phyloP scores from a whole-genome alignment of 1,139 yeast genomes.

The Pneumocystis canis region DNA sequence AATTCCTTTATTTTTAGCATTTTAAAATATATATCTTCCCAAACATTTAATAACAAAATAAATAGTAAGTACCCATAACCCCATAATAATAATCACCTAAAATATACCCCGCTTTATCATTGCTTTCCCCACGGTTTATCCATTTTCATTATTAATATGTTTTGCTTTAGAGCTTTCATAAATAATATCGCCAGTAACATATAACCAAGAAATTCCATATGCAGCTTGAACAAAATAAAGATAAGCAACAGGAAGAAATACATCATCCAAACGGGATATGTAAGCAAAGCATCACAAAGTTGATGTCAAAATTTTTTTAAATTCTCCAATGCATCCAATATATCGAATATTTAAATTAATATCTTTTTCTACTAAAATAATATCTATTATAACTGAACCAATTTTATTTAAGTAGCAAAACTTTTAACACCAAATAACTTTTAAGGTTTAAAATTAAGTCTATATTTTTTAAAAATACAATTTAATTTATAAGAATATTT shows the following conservation, averaged over 20 bases:
- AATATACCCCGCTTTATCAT: slow-evolving; percentile 56
- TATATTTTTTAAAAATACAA: neutral
- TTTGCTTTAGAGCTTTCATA: slow-evolving; percentile 52
- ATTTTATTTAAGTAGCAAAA: neutral
- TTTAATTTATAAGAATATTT: neutral
- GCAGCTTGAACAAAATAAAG: slow-evolving; percentile 50
- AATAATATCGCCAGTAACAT: slow-evolving; percentile 63
- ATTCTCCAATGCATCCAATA: slow-evolving; percentile 9
- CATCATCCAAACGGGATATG: slow-evolving; percentile 72
- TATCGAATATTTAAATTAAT: slow-evolving; percentile 10
- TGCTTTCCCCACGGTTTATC: slow-evolving; percentile 5
- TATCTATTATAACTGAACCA: slow-evolving; percentile 3
- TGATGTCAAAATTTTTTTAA: slow-evolving; percentile 4
- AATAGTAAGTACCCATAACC: slow-evolving; percentile 66
- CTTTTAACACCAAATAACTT: neutral
- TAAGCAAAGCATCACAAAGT: slow-evolving; percentile 57
- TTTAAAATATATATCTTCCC: slow-evolving; percentile 23
- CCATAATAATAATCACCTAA: slow-evolving; percentile 76
- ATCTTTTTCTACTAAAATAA: slow-evolving; percentile 10
- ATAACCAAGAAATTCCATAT: slow-evolving; percentile 65
- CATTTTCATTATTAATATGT: slow-evolving; percentile 4
- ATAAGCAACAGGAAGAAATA: slow-evolving; percentile 75
- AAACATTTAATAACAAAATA: slow-evolving; percentile 66
- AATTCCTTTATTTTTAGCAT: slow-evolving; percentile 17
- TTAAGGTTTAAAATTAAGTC: neutral